Percentiles rank a stretch among this genome's conserved stretches.
Evolutionary conservation across 2,329 filamentous ascomycete genomes (phyloP).

Genomic region (Corinectria fuckeliana): DNA sequence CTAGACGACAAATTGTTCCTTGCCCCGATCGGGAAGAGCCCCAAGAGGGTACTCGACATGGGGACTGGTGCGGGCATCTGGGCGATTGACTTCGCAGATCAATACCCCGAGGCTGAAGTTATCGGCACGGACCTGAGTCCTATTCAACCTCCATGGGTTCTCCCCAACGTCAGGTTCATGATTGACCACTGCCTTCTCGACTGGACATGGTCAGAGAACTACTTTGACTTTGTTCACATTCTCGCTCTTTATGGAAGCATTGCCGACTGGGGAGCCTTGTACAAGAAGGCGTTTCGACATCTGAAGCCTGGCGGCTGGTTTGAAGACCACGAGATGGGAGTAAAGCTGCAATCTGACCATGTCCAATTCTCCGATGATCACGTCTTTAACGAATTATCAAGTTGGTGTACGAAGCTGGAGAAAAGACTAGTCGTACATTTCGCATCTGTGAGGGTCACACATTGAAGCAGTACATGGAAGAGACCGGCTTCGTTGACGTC

Average conservation of each 20-base stretch:
- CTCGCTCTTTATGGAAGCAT: constrained; percentile 3
- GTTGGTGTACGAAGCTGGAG: background rate
- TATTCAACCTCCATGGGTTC: constrained; percentile 52
- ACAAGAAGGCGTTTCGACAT: background rate
- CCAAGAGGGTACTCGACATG: constrained; percentile 33
- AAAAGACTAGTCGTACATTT: background rate
- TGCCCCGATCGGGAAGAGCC: constrained; percentile 51
- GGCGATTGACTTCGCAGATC: constrained; percentile 51
- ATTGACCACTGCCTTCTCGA: constrained; percentile 16
- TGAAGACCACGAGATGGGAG: constrained; percentile 1
- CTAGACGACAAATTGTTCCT: constrained; percentile 23
- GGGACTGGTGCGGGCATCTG: constrained; percentile 19
- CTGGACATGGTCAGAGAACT: constrained; percentile 1
- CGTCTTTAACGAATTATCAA: background rate
- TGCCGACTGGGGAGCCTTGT: constrained; percentile 6
- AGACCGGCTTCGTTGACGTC: constrained; percentile 1
- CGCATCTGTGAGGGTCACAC: background rate
- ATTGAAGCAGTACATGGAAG: background rate
- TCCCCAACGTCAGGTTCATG: constrained; percentile 15
- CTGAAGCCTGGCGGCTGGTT: constrained; percentile 1
- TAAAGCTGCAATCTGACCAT: constrained; percentile 1
- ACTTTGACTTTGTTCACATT: constrained; percentile 13
- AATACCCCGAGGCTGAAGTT: constrained; percentile 51
- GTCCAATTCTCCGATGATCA: background rate
- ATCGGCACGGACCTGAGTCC: constrained; percentile 62